phyloP scores from a whole-genome alignment of 257 asterid species.

The Leptodermis oblonga region DNA sequence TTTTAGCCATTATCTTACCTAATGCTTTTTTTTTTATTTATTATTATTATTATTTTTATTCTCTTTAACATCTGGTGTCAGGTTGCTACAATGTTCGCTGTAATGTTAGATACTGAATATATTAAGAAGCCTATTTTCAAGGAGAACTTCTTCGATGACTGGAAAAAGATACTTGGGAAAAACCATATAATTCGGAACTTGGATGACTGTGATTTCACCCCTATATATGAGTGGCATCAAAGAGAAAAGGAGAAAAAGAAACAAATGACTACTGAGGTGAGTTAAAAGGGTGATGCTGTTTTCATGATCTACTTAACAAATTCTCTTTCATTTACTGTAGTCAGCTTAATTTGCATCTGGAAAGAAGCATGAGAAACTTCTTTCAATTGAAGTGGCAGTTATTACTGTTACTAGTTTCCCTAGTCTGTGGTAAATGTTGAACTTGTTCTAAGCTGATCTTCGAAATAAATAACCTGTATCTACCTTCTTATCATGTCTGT shows the following conservation, averaged over 20 bases:
- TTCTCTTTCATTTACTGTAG: neutral
- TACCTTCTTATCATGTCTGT: neutral
- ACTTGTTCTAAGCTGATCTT: neutral
- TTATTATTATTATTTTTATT: neutral
- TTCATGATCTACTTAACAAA: neutral
- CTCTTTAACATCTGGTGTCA: conserved; percentile 27
- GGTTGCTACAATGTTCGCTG: conserved; percentile 97
- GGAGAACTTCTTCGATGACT: conserved; percentile 85
- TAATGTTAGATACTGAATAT: conserved; percentile 92
- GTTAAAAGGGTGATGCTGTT: conserved; percentile 13
- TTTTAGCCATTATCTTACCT: neutral
- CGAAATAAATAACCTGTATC: neutral
- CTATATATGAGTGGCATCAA: conserved; percentile 94
- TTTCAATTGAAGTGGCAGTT: neutral
- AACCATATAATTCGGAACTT: conserved; percentile 78
- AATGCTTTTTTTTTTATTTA: neutral
- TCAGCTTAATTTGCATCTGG: neutral
- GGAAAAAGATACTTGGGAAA: conserved; percentile 88
- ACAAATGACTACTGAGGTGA: conserved; percentile 82
- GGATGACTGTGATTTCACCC: conserved; percentile 81
- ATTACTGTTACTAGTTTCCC: neutral
- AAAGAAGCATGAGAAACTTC: neutral
- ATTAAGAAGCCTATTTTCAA: conserved; percentile 74
- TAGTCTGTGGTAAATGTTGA: neutral
- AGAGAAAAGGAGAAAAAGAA: conserved; percentile 93